These are phyloP conservation scores for Zopfia rhizophila DNA, from an alignment of 2,329 filamentous ascomycete species.

Conservation along the genomic window DNA sequence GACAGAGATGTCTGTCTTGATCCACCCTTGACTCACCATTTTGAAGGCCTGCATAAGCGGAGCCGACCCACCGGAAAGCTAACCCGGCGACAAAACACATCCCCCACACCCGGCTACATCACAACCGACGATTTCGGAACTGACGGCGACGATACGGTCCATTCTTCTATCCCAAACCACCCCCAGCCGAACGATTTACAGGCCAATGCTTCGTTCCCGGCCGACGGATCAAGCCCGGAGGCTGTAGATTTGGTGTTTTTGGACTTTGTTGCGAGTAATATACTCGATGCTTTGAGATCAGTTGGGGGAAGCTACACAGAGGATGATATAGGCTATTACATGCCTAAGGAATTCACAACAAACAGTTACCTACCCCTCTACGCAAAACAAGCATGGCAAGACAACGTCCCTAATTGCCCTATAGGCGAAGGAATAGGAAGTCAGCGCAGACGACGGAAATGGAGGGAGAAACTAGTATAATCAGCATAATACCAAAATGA, in stretches of 20 bases:
- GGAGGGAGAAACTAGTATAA: too few species aligned
- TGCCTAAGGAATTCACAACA: constrained; percentile 54
- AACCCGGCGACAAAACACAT: constrained; percentile 60
- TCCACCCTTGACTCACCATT: constrained; percentile 51
- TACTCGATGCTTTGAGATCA: constrained; percentile 48
- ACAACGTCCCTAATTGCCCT: constrained; percentile 52
- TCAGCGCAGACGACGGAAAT: too few species aligned
- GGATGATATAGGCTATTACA: constrained; percentile 48
- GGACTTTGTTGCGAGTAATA: constrained; percentile 58
- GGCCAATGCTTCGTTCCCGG: constrained; percentile 60
- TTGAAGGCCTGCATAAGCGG: constrained; percentile 34
- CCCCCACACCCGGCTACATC: constrained; percentile 61
- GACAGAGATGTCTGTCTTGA: constrained; percentile 61
- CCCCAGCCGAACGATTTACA: constrained; percentile 62
- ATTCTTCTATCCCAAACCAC: constrained; percentile 61
- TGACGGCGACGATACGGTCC: constrained; percentile 67
- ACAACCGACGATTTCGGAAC: constrained; percentile 68
- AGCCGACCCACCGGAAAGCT: constrained; percentile 51
- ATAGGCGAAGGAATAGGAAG: constrained; percentile 48
- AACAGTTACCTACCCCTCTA: constrained; percentile 55
- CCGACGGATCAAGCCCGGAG: constrained; percentile 53
- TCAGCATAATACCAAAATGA: too few species aligned
- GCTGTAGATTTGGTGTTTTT: constrained; percentile 65
- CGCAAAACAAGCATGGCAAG: constrained; percentile 54
- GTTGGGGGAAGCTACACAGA: constrained; percentile 45